Evolutionary conservation across 345 rosid genomes (phyloP).

Genomic region (Toxicodendron radicans): DNA sequence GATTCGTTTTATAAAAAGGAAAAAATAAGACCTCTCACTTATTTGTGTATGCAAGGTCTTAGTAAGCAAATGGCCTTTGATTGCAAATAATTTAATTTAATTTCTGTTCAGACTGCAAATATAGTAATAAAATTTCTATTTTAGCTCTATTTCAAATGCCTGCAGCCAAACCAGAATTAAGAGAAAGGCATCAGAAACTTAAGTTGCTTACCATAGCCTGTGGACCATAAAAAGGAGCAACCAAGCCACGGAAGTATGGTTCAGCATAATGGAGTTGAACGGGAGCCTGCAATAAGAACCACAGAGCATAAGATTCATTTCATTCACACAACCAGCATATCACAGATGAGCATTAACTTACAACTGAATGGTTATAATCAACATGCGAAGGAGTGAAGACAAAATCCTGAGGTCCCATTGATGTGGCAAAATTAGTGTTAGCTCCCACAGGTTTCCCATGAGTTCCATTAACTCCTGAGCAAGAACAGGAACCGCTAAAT

Average conservation of each 20-base stretch:
- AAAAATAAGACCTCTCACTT: not conserved
- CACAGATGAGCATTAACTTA: constrained; percentile 29
- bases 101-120: not conserved
- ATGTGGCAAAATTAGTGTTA: constrained; percentile 35
- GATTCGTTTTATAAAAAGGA: not conserved
- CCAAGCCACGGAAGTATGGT: constrained; percentile 47
- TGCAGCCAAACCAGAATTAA: not conserved
- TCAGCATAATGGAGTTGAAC: constrained; percentile 51
- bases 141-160: not conserved
- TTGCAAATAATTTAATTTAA: not conserved
- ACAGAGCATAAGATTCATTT: constrained; percentile 16
- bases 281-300: constrained; percentile 37
- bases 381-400: constrained; percentile 49
- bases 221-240: constrained; percentile 46
- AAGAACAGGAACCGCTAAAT: constrained; percentile 19
- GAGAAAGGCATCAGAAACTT: not conserved
- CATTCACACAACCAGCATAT: constrained; percentile 13
- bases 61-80: not conserved
- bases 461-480: constrained; percentile 48
- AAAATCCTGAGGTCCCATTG: constrained; percentile 47
- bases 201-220: constrained; percentile 47
- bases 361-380: constrained; percentile 34
- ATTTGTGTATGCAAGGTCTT: not conserved
- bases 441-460: constrained; percentile 38
- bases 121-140: not conserved